Conservation (phyloP, 2,329 filamentous ascomycete species). For the Fusarium armeniacum region DNA sequence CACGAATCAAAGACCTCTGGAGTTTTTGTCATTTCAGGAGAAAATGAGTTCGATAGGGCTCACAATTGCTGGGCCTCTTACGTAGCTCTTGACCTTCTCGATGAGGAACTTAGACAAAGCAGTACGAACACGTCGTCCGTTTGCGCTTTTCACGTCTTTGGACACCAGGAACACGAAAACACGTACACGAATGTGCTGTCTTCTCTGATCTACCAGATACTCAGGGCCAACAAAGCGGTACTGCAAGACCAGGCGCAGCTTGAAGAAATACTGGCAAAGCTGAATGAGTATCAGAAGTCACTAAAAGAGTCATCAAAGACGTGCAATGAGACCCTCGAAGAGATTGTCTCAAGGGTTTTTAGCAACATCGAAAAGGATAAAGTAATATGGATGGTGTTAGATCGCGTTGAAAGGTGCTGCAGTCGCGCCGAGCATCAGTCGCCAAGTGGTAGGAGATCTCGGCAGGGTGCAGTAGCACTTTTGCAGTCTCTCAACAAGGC, state of each 20-base stretch:
- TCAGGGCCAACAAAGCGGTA: not conserved
- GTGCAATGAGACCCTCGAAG: not conserved
- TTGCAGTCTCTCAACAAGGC: too few species aligned
- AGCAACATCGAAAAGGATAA: not conserved
- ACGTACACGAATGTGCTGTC: accelerated
- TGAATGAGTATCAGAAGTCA: not conserved
- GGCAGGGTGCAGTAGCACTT: too few species aligned
- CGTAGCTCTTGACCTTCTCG: too few species aligned
- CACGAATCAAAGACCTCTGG: too few species aligned
- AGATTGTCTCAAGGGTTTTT: accelerated
- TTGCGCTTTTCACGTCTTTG: not conserved
- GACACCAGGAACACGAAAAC: accelerated
- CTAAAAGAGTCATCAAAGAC: not conserved
- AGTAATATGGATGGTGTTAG: not conserved
- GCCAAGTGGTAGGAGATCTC: too few species aligned
- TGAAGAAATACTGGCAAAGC: not conserved
- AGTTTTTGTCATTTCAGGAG: too few species aligned
- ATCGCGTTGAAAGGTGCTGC: too few species aligned
- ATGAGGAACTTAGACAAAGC: too few species aligned
- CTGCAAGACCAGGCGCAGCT: not conserved
- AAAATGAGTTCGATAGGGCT: too few species aligned
- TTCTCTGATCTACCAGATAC: not conserved
- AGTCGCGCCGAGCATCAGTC: too few species aligned
- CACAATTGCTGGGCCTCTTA: too few species aligned
- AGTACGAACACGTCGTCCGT: too few species aligned